Conservation (phyloP, 805 yeast species). For the Pachysolen tannophilus region DNA sequence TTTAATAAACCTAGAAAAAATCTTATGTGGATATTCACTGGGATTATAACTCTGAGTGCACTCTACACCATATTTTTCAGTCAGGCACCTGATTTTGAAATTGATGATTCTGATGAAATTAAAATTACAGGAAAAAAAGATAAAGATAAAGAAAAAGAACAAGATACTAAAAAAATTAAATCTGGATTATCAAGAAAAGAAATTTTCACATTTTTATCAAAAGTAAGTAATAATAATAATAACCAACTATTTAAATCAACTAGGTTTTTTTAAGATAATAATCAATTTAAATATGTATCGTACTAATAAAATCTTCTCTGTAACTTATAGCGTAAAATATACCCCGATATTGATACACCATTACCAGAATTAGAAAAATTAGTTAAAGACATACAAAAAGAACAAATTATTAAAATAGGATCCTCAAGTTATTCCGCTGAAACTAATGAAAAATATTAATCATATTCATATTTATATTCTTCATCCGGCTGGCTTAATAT, state of each 20-base stretch:
- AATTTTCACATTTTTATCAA: slow-evolving; percentile 7
- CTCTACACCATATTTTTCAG: slow-evolving; percentile 8
- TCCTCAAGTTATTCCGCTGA: no score
- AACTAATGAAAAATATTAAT: no score
- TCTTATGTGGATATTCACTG: slow-evolving; percentile 8
- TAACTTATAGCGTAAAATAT: slow-evolving; percentile 6
- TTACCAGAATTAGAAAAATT: not conserved
- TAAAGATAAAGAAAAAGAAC: slow-evolving; percentile 2
- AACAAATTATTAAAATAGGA: slow-evolving; percentile 1
- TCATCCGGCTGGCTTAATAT: no score
- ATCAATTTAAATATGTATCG: no score
- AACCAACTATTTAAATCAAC: not conserved
- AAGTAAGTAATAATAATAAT: slow-evolving; percentile 8
- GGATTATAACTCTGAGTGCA: slow-evolving; percentile 7
- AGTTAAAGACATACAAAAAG: not conserved
- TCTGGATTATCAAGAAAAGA: slow-evolving; percentile 7
- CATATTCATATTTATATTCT: no score
- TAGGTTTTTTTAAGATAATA: no score
- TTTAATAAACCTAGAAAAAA: slow-evolving; percentile 2
- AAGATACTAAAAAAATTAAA: not conserved
- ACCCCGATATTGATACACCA: slow-evolving; percentile 5
- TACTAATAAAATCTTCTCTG: no score
- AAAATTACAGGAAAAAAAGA: not conserved
- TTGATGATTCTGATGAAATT: not conserved
- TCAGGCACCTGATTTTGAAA: slow-evolving; percentile 6